A percentile compares a stretch with the other conserved stretches of the same genome.
Conservation (phyloP, 2,329 filamentous ascomycete genomes). For the Aspergillus felis region DNA sequence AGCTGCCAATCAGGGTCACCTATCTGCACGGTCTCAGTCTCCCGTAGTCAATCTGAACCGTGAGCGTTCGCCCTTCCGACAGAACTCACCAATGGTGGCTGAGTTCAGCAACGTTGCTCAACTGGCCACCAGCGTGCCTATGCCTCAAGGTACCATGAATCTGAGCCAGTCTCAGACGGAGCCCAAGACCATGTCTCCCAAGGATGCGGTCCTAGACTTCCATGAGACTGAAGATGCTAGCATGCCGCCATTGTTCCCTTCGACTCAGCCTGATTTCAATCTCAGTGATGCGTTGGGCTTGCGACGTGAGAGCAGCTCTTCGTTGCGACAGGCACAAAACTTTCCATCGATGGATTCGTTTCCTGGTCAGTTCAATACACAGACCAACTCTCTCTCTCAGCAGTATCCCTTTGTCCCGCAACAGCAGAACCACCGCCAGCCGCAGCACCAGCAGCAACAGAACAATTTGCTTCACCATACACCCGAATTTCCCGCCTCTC, state of each 20-base stretch:
- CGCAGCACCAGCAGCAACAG: constrained; percentile 22
- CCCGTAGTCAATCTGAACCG: constrained; percentile 52
- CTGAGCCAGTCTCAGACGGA: constrained; percentile 36
- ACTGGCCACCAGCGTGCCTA: constrained; percentile 37
- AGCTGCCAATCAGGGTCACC: constrained; percentile 70
- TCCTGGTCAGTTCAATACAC: constrained; percentile 38
- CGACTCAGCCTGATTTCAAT: constrained; percentile 52
- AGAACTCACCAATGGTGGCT: constrained; percentile 61
- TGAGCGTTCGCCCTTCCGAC: constrained; percentile 76
- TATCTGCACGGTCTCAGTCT: constrained; percentile 60
- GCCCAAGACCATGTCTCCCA: constrained; percentile 88
- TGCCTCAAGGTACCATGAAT: constrained; percentile 29
- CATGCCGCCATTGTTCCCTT: constrained; percentile 67
- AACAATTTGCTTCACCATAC: constrained; percentile 40
- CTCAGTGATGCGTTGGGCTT: constrained; percentile 36
- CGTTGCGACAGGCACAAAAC: constrained; percentile 32
- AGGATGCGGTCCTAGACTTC: constrained; percentile 85
- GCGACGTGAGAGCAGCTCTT: constrained; percentile 33
- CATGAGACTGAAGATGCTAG: constrained; percentile 65
- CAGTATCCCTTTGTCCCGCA: constrained; percentile 46
- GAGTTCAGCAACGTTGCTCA: constrained; percentile 40
- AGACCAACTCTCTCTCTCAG: constrained; percentile 45
- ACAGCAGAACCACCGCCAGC: constrained; percentile 18
- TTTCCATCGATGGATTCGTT: constrained; percentile 42
- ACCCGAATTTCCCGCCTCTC: constrained; percentile 56